Base-by-base conservation (phyloP, 1,284 basidiomycete species). In the Stereum hirsutum region DNA sequence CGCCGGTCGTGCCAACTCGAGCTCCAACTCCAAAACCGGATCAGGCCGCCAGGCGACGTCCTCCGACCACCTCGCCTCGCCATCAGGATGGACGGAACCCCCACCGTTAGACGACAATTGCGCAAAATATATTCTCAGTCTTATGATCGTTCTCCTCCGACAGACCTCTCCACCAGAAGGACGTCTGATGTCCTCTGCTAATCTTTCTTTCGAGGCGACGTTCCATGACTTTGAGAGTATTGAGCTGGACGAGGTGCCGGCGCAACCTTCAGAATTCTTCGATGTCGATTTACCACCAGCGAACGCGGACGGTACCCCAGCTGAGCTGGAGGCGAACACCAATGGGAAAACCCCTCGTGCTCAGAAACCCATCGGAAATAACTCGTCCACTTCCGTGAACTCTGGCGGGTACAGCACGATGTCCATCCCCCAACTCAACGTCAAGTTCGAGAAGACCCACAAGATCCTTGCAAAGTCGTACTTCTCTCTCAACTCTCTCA, bases 121-220 rank as follows among this genome's bases (percentile, higher is more conserved):
- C 50, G 91, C 89, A n/a, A 80, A 79, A 57, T 91, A 93, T 56
- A 72, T 92, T 31, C 69, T 95, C 43, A 83, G 79, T 55, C 81
- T 91, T 39, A 81, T 92, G 74, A 74, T 89, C 19, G 65, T 85
- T 35, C 89, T 89, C 60, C 73, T 93, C 35, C 79, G 87, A 14
- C 82, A 91, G 57, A 81, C 82, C 0, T 70, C 78, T 1, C 65
- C 73, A 24, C 62, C 69, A 23, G 78, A 83, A 23, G 64, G 67
- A 35, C 72, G 80, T 11, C 65, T 84, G 15, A 70, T 73, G 55
- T 76, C 79, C 47, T 71, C 79, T n/a, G 73, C 74, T 17, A 78
- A 72, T 49, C 64, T 75, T 21, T 78, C 75, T 26, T 75, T 78
- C 36, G 81, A 84, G 50, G 68, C 80, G 14, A 72, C 78, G 2